A percentile compares a stretch with the other conserved stretches of the same genome.
Conservation (phyloP, 1,284 basidiomycete genomes). For the Takashimella tepidaria region DNA sequence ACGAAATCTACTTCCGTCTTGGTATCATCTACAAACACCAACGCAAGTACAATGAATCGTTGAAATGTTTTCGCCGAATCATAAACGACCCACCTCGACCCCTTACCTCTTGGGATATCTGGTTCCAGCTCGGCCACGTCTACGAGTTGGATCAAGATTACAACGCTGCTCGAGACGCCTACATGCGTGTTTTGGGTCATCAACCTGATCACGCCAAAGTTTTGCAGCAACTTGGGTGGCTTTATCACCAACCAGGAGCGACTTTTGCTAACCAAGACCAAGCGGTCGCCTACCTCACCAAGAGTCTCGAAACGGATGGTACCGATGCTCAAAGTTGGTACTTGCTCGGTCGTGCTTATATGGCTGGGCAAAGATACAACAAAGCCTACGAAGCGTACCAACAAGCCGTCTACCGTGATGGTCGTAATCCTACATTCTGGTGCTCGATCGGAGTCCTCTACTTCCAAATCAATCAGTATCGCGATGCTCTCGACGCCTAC, state of each 20-base stretch:
- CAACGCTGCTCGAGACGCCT: constrained; percentile 84
- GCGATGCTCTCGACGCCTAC: constrained; percentile 96
- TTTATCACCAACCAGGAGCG: constrained; percentile 92
- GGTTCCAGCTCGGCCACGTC: constrained; percentile 99
- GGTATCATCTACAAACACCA: constrained; percentile 99
- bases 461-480: constrained; percentile 99
- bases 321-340: constrained; percentile 98
- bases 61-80: constrained; percentile 92
- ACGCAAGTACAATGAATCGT: constrained; percentile 77
- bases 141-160: constrained; percentile 65
- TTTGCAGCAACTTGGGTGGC: constrained; percentile 94
- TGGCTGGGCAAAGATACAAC: constrained; percentile 99
- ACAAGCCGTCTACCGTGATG: constrained; percentile 97
- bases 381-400: constrained; percentile 99
- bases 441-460: constrained; percentile 99
- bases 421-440: constrained; percentile 98
- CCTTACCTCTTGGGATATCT: constrained; percentile 94
- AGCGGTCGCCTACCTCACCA: constrained; percentile 88
- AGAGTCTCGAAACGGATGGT: constrained; percentile 93
- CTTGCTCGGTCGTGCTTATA: constrained; percentile 92
- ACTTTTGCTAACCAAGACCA: constrained; percentile 92
- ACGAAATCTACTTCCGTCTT: constrained; percentile 95
- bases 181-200: constrained; percentile 90
- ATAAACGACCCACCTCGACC: constrained; percentile 91
- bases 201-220: constrained; percentile 95